Base-by-base conservation (phyloP, 768 basidiomycete genomes). In the Leccinum uliginosum region DNA sequence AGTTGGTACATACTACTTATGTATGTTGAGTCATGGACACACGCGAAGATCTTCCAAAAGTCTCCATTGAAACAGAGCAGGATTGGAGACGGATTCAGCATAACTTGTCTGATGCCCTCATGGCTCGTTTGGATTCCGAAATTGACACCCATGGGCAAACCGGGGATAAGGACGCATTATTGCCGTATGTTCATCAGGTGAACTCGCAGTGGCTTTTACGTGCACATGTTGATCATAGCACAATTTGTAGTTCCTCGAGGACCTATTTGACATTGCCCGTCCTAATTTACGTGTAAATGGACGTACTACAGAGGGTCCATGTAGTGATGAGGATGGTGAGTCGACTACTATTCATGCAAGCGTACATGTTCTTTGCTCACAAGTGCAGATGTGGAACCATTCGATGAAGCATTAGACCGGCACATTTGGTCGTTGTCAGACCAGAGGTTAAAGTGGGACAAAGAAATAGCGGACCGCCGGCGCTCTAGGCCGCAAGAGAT, bases 371-470 rank as follows among this genome's bases (percentile, higher is more conserved):
- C 23, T 30, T 30, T 40, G 21, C 24, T 63, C 15, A 65, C 29
- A 24, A 24, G 15, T 17, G n/a, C 59, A 87, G 85, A 84, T 45
- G 82, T 83, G 62, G 90, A 93, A 65, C 80, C 83, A 3, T 96
- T 93, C 69, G 91, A 96, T 65, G 92, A 96, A 71, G 84, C 83
- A 2, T 80, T 96, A 30, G 93, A 95, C 67, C 75, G 89, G 50
- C 82, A 82, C 46, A 87, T 94, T 46, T 92, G 88, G 87, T 86
- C 87, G 1, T 71, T 93, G 19, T 84, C 87, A 43, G 83, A 87
- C 60, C 88, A 88, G 50, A 77, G 86, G 29, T 73, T 92, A 51
- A 80, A 86, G 60, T 91, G 84, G 84, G 85, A 92, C 65, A 83
- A 82, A 59, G 80, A 85, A 55, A 79, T 90, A 38, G 85, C 87